Evolutionary conservation across 1,139 yeast species (phyloP).

Genomic region (Kurtzmaniella quercitrusa): DNA sequence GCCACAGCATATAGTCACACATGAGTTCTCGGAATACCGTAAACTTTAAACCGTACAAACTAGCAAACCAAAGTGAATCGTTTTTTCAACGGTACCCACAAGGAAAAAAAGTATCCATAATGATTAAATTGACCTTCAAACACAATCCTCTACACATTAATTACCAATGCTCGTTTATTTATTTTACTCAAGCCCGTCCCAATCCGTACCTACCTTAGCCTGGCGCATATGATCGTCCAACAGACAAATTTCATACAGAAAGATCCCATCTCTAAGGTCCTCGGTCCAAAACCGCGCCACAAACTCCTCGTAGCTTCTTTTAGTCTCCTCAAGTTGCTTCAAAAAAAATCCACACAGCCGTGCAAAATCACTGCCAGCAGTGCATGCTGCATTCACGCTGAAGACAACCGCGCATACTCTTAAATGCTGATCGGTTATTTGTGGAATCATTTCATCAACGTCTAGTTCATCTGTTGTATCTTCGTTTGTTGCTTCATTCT

Average conservation of each 20-base stretch:
- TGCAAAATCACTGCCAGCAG: constrained; percentile 1
- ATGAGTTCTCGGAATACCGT: too few relatives aligned
- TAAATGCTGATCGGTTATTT: background rate
- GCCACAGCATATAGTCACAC: too few relatives aligned
- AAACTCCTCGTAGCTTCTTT: constrained; percentile 6
- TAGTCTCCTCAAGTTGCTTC: constrained; percentile 5
- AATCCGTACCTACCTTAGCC: background rate
- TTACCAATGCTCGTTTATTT: background rate
- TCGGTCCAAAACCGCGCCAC: constrained; percentile 2
- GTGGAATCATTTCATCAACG: background rate
- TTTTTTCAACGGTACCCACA: too few relatives aligned
- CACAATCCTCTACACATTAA: background rate
- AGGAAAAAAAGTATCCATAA: too few relatives aligned
- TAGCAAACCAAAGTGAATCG: too few relatives aligned
- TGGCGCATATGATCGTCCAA: constrained; percentile 7
- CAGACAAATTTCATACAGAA: constrained; percentile 9
- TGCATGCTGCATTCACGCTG: background rate
- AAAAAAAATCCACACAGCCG: background rate
- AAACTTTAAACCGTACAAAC: too few relatives aligned
- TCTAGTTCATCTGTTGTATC: too few relatives aligned
- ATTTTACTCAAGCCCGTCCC: background rate
- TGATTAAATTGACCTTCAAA: too few relatives aligned
- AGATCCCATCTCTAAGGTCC: background rate
- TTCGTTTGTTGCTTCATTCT: too few relatives aligned
- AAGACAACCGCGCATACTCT: background rate